A percentile compares a stretch with the other conserved stretches of the same genome.
phyloP scores from a whole-genome alignment of 1,139 yeast species.

The Protomyces arabidopsidicola region DNA sequence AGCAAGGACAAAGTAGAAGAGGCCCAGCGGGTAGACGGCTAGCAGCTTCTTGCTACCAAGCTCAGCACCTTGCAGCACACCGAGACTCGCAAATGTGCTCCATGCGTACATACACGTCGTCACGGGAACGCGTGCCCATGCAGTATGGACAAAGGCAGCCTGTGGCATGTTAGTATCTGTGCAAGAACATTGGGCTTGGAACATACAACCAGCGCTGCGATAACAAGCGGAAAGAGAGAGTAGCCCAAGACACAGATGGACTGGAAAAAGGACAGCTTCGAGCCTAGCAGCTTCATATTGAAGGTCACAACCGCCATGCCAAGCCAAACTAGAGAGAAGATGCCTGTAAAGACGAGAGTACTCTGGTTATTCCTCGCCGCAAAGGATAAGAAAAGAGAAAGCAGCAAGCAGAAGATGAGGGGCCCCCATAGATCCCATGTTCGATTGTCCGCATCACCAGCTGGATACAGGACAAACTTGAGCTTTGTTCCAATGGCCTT shows the following conservation, averaged over 20 bases:
- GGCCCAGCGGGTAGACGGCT: slow-evolving; percentile 74
- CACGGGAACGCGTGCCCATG: slow-evolving; percentile 53
- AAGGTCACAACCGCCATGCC: slow-evolving; percentile 53
- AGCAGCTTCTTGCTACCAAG: slow-evolving; percentile 66
- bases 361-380: slow-evolving; percentile 43
- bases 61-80: slow-evolving; percentile 64
- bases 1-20: slow-evolving; percentile 48
- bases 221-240: slow-evolving; percentile 69
- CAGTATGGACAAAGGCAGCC: slow-evolving; percentile 47
- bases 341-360: slow-evolving; percentile 57
- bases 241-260: slow-evolving; percentile 80
- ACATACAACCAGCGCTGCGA: slow-evolving; percentile 53
- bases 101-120: slow-evolving; percentile 56
- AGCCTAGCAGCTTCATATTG: slow-evolving; percentile 72
- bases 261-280: slow-evolving; percentile 58
- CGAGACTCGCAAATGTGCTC: slow-evolving; percentile 67
- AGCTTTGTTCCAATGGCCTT: slow-evolving; percentile 61
- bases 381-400: slow-evolving; percentile 51
- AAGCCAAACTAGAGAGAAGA: slow-evolving; percentile 56
- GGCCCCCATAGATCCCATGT: slow-evolving; percentile 96
- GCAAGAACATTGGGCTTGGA: slow-evolving; percentile 39
- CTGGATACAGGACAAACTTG: slow-evolving; percentile 69
- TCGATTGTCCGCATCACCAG: slow-evolving; percentile 35
- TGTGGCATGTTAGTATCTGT: neutral
- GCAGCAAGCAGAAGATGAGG: slow-evolving; percentile 60